phyloP scores from a whole-genome alignment of 78 protist species.

The Carpediemonas membranifera region DNA sequence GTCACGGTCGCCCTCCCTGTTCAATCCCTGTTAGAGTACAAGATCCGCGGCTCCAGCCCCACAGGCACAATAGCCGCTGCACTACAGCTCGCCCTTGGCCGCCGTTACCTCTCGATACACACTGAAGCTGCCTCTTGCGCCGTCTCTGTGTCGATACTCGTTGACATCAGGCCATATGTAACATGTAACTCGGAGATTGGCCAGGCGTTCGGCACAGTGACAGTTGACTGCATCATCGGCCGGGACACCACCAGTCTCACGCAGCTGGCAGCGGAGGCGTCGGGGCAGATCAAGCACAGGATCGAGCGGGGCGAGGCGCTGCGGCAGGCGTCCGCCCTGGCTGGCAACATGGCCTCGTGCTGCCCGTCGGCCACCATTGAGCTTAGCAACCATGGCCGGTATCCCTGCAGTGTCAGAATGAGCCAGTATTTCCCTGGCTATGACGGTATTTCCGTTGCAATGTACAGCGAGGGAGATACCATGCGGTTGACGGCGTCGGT shows the following conservation, averaged over 20 bases:
- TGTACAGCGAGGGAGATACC: too few species aligned
- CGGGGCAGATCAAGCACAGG: not conserved
- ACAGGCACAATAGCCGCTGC: not conserved
- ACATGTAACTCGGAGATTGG: not conserved
- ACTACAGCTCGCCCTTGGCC: not conserved
- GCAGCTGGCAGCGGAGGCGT: not conserved
- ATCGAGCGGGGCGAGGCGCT: not conserved
- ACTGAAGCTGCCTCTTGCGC: not conserved
- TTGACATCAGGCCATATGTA: not conserved
- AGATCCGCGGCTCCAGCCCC: too few species aligned
- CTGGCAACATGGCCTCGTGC: too few species aligned
- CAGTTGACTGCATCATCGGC: not conserved
- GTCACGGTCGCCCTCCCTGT: too few species aligned
- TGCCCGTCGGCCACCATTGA: not conserved
- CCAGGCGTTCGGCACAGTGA: not conserved
- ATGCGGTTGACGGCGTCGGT: too few species aligned
- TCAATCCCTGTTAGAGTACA: too few species aligned
- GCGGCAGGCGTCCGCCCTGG: not conserved
- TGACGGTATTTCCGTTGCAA: not conserved
- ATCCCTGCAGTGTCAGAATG: not conserved
- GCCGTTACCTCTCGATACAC: not conserved
- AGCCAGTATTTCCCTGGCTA: not conserved
- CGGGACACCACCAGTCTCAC: not conserved
- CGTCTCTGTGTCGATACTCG: not conserved
- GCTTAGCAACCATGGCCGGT: not conserved